Evolutionary conservation across 768 basidiomycete genomes (phyloP).

Genomic region (Lactarius hatsudake): DNA sequence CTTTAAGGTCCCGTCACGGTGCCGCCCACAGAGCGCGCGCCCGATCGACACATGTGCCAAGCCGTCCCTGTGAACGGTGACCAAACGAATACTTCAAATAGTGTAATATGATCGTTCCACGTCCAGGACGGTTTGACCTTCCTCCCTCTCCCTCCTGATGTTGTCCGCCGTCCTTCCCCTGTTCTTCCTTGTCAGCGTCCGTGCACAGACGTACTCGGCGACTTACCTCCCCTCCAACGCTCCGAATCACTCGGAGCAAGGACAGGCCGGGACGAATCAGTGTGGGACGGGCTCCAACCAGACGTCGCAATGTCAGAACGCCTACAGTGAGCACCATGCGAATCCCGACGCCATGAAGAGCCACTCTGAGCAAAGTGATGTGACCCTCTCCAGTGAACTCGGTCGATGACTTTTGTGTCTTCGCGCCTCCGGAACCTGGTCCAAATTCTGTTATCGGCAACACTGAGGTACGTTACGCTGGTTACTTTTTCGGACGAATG

Average conservation of each 20-base stretch:
- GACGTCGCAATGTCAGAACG: conserved; percentile 64
- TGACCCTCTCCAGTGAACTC: conserved; percentile 46
- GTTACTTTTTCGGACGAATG: not conserved
- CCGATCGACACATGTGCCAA: not conserved
- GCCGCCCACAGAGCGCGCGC: not conserved
- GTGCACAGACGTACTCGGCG: conserved; percentile 42
- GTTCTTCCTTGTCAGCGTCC: conserved; percentile 25
- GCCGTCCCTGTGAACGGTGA: too few species aligned
- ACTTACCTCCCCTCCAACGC: conserved; percentile 49
- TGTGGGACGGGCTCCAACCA: conserved; percentile 59
- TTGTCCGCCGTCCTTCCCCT: conserved; percentile 16
- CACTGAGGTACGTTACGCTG: conserved; percentile 49
- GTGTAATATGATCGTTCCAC: not conserved
- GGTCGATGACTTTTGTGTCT: conserved; percentile 56
- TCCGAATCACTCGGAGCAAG: conserved; percentile 49
- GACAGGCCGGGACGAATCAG: conserved; percentile 61
- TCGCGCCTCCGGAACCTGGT: conserved; percentile 50
- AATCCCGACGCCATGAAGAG: not conserved
- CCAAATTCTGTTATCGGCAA: conserved; percentile 54
- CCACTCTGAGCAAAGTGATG: not conserved
- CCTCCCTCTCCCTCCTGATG: conserved; percentile 5
- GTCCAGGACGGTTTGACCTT: not conserved
- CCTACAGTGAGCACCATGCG: conserved; percentile 44
- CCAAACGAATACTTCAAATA: not conserved
- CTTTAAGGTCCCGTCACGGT: not conserved